Conservation (phyloP, 2,329 filamentous ascomycete species). For the Hypoxylon sp. region DNA sequence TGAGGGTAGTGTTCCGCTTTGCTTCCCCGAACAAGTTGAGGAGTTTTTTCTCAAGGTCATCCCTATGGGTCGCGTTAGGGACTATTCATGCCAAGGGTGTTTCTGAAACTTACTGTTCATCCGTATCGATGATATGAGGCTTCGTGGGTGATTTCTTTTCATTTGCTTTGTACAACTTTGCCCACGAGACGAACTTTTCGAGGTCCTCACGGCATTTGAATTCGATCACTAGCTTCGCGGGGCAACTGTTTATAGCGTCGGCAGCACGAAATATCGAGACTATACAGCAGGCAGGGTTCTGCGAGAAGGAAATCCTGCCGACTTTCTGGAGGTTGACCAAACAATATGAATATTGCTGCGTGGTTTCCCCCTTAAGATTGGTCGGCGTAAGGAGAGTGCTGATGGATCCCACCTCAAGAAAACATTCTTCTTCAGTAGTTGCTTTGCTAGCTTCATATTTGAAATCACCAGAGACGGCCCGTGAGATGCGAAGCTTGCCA, state of each 20-base stretch:
- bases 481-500: slow-evolving; percentile 37
- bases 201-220: slow-evolving; percentile 38
- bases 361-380: slow-evolving; percentile 27
- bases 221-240: slow-evolving; percentile 44
- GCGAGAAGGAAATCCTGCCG: neutral
- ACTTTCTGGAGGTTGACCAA: slow-evolving; percentile 42
- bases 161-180: slow-evolving; percentile 5
- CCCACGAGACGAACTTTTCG: slow-evolving; percentile 43
- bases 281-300: slow-evolving; percentile 21
- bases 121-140: neutral
- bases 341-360: slow-evolving; percentile 40
- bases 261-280: slow-evolving; percentile 17
- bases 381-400: slow-evolving; percentile 44
- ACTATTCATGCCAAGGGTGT: neutral
- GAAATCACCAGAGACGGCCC: slow-evolving; percentile 41
- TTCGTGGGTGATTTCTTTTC: no score
- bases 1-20: slow-evolving; percentile 8
- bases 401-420: slow-evolving; percentile 40
- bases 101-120: slow-evolving; percentile 12
- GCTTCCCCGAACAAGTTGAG: slow-evolving; percentile 28
- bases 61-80: slow-evolving; percentile 30
- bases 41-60: slow-evolving; percentile 35
- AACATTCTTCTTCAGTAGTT: slow-evolving; percentile 30
- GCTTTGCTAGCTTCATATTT: slow-evolving; percentile 39
- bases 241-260: slow-evolving; percentile 19